Conservation (phyloP, 2,329 filamentous ascomycete species). For the Aspergillus tanneri region DNA sequence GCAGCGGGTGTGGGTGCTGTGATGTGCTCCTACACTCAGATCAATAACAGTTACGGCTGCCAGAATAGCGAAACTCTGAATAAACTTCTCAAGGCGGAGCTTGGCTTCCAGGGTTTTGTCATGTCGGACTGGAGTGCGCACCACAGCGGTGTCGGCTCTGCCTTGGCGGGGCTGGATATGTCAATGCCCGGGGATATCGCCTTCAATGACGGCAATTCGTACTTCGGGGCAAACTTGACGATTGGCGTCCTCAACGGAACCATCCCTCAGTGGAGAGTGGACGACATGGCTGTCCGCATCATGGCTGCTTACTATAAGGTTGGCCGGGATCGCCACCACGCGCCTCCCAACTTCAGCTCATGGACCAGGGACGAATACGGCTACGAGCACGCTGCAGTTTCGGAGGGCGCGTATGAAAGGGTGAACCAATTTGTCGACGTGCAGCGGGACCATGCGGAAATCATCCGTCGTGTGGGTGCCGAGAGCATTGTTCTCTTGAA, state of each 20-base stretch:
- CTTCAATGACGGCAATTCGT: conserved; percentile 71
- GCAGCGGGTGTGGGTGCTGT: conserved; percentile 61
- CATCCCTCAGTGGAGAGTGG: conserved; percentile 78
- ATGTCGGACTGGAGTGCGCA: conserved; percentile 75
- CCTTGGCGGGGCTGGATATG: conserved; percentile 74
- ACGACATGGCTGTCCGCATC: conserved; percentile 88
- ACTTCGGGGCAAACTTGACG: conserved; percentile 85
- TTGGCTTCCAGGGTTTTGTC: conserved; percentile 73
- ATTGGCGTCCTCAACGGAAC: conserved; percentile 86
- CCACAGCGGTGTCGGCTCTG: conserved; percentile 65
- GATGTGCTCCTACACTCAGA: conserved; percentile 73
- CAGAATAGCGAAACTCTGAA: conserved; percentile 63
- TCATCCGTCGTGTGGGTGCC: conserved; percentile 75
- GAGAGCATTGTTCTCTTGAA: conserved; percentile 87
- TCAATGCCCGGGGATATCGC: conserved; percentile 78
- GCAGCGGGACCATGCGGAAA: conserved; percentile 66
- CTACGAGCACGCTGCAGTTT: conserved; percentile 62
- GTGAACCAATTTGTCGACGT: conserved; percentile 84
- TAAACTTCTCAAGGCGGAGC: conserved; percentile 64
- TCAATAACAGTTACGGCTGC: conserved; percentile 68
- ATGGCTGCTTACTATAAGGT: conserved; percentile 66
- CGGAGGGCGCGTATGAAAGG: conserved; percentile 59
- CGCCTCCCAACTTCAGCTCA: conserved; percentile 77
- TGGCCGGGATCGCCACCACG: conserved; percentile 52
- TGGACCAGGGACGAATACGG: conserved; percentile 79